phyloP scores from a whole-genome alignment of 2,329 filamentous ascomycete genomes.

The Uncinocarpus reesii region DNA sequence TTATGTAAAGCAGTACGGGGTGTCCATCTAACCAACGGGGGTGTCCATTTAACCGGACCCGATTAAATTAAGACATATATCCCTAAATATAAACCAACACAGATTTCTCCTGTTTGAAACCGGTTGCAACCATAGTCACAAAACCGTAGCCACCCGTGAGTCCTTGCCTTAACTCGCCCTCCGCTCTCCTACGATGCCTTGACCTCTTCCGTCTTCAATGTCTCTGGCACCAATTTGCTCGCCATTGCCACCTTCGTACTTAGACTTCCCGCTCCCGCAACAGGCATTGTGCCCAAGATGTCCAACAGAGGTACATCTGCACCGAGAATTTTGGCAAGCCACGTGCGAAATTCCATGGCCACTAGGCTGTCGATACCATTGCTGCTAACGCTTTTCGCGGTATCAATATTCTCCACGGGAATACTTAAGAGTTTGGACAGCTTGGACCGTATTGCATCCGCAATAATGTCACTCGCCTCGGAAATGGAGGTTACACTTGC shows the following conservation, averaged over 20 bases:
- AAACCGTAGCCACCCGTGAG: no score
- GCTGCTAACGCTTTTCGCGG: slow-evolving; percentile 11
- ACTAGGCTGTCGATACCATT: slow-evolving; percentile 25
- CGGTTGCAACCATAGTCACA: no score
- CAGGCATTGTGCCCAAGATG: slow-evolving; percentile 16
- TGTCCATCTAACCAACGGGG: no score
- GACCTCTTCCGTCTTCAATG: neutral
- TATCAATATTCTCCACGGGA: slow-evolving; percentile 14
- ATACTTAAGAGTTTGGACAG: slow-evolving; percentile 11
- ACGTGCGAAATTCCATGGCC: slow-evolving; percentile 26
- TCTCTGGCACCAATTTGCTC: slow-evolving; percentile 6
- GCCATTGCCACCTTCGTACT: slow-evolving; percentile 6
- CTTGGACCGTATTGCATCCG: slow-evolving; percentile 9
- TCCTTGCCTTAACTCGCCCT: neutral
- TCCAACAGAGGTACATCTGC: slow-evolving; percentile 20
- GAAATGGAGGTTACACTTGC: neutral
- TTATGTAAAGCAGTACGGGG: no score
- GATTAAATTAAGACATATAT: neutral
- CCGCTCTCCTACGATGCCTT: neutral
- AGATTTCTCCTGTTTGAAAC: no score
- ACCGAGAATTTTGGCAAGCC: slow-evolving; percentile 21
- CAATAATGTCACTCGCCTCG: slow-evolving; percentile 1
- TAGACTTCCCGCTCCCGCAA: slow-evolving; percentile 1
- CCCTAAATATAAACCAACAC: neutral
- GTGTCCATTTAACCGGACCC: no score